Evolutionary conservation across 2,329 filamentous ascomycete genomes (phyloP), one percentile per base, ranked within the genome.

Genomic region (Xylariomycetidae sp.): DNA sequence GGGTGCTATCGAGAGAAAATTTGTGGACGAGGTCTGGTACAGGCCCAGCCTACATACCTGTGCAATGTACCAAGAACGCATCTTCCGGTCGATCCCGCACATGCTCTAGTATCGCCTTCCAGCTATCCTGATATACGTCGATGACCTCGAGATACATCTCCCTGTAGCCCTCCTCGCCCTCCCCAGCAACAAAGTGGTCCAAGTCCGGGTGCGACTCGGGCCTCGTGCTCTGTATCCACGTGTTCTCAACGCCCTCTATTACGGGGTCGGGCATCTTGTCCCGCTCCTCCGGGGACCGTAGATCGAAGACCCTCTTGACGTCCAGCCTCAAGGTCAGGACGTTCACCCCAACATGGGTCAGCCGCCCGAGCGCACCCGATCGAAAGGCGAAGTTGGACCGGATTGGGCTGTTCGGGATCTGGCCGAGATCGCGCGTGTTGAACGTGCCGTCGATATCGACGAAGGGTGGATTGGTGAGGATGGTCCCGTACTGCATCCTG

Each of bases 21-120:
- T n/a, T n/a, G n/a, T n/a, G n/a, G n/a, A n/a, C n/a, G n/a, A n/a
- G n/a, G n/a, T n/a, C n/a, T n/a, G n/a, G n/a, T n/a, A n/a, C n/a
- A n/a, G n/a, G n/a, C n/a, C n/a, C n/a, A n/a, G n/a, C n/a, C n/a
- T 12, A 54, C 62, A 45, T 45, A 72, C 71, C 72, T 7, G 67
- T 73, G 49, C 72, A 77, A 49, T 77, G 73, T 25, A 77, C 67
- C 30, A 76, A 40, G 38, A 74, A 62, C 12, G 63, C 59, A 46
- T 70, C 62, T 1, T 48, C 37, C 6, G 64, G 63, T 9, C 58
- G 54, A 40, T 75, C 70, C 31, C 67, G 56, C 8, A 75, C 56
- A 37, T 68, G 65, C 46, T 69, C 60, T 16, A 77, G 56, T 5
- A 77, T 56, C 6, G 59, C 61, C 25, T 51, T 59, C 44, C 72